Percentiles rank a stretch among this genome's conserved stretches.
phyloP scores from a whole-genome alignment of 192 early-diverging fungal species.

The Backusella macrospora region DNA sequence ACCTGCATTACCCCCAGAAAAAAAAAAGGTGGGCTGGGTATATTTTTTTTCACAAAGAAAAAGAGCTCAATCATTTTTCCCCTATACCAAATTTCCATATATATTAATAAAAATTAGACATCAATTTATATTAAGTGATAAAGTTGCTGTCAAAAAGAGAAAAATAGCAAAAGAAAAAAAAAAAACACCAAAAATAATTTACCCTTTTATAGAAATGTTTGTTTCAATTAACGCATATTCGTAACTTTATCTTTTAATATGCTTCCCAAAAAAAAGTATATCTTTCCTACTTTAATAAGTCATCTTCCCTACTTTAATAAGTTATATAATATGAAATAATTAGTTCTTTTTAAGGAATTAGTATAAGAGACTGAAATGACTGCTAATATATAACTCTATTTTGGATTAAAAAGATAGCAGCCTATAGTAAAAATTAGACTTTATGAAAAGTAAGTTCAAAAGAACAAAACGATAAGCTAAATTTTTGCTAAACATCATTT shows the following conservation, averaged over 20 bases:
- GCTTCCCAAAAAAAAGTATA: background rate
- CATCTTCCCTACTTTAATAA: background rate
- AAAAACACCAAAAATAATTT: background rate
- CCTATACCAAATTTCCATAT: background rate
- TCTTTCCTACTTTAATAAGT: background rate
- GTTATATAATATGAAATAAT: background rate
- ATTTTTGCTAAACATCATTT: too few relatives aligned
- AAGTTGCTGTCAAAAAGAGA: constrained; percentile 4
- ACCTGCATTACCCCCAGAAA: background rate
- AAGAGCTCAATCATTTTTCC: background rate
- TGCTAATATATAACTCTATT: too few relatives aligned
- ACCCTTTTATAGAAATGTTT: background rate
- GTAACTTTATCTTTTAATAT: background rate
- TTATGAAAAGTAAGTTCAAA: too few relatives aligned
- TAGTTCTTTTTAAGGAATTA: too few relatives aligned
- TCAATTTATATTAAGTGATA: background rate
- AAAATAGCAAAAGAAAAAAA: background rate
- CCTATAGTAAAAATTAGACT: too few relatives aligned
- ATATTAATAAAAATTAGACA: constrained; percentile 13
- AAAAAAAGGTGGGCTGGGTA: background rate
- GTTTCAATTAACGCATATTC: background rate
- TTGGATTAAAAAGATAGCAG: too few relatives aligned
- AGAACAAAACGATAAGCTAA: too few relatives aligned
- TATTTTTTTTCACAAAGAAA: background rate
- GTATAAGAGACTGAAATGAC: too few relatives aligned